Evolutionary conservation across 129 eudicot genomes (phyloP).

Genomic region (Helianthus annuus): DNA sequence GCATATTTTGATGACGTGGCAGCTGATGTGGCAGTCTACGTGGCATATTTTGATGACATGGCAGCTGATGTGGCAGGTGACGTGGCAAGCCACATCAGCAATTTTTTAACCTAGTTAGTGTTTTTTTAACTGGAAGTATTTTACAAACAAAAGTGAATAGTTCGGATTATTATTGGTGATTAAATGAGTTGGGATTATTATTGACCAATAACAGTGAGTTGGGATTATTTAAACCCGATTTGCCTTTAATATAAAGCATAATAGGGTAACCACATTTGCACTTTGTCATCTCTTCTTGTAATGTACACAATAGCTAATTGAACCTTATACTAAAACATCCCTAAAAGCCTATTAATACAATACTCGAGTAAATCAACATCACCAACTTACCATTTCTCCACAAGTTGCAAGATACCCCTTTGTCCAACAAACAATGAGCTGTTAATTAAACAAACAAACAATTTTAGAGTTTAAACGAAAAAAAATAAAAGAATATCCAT

Average conservation of each 20-base stretch:
- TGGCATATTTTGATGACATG: too few relatives aligned
- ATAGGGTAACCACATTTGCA: neutral
- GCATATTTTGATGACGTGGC: too few relatives aligned
- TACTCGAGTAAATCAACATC: neutral
- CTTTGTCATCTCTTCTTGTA: slow-evolving; percentile 1
- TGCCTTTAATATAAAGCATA: neutral
- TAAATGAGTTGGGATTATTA: too few relatives aligned
- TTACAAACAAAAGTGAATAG: too few relatives aligned
- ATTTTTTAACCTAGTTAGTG: too few relatives aligned
- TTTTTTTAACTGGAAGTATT: too few relatives aligned
- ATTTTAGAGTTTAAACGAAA: neutral
- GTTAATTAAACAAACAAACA: slow-evolving; percentile 2
- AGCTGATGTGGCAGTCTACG: too few relatives aligned
- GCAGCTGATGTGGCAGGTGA: too few relatives aligned
- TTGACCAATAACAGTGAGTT: too few relatives aligned
- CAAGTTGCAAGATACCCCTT: slow-evolving; percentile 13
- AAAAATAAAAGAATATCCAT: neutral
- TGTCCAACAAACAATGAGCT: slow-evolving; percentile 14
- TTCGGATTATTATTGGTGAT: too few relatives aligned
- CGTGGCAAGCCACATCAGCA: too few relatives aligned
- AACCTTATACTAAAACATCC: neutral
- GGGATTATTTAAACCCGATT: too few relatives aligned
- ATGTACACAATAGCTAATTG: slow-evolving; percentile 12
- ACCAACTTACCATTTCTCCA: slow-evolving; percentile 29
- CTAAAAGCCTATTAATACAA: slow-evolving; percentile 2